phyloP scores from a whole-genome alignment of 2,329 filamentous ascomycete species.

The Trichoderma citrinoviride region DNA sequence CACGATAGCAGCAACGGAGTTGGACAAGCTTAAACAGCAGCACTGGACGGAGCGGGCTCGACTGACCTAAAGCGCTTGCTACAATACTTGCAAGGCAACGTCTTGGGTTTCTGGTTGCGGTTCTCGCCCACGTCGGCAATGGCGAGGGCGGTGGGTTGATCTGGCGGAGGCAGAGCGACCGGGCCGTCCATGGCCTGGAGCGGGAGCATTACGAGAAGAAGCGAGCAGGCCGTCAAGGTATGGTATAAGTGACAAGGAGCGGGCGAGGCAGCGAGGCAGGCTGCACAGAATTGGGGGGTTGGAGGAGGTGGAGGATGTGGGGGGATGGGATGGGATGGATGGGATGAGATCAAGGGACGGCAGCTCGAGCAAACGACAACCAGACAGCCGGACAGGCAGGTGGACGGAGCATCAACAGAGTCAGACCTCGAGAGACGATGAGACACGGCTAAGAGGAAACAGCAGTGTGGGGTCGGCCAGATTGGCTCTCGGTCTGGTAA shows the following conservation, averaged over 20 bases:
- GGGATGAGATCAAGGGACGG: background rate
- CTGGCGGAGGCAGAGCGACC: constrained; percentile 33
- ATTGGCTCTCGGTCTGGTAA: background rate
- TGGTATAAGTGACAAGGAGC: constrained; percentile 12
- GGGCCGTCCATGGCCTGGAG: constrained; percentile 52
- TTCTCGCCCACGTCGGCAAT: constrained; percentile 49
- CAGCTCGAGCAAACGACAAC: constrained; percentile 1
- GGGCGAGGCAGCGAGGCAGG: background rate
- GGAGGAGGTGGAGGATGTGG: constrained; percentile 10
- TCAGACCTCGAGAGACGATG: background rate
- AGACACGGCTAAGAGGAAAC: constrained; percentile 4
- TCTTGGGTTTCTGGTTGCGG: constrained; percentile 60
- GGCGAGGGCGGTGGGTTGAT: constrained; percentile 27
- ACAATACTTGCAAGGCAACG: constrained; percentile 61
- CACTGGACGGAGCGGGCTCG: constrained; percentile 21
- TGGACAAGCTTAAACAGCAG: constrained; percentile 1
- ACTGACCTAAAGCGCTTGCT: constrained; percentile 61
- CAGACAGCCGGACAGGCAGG: no score
- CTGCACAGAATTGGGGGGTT: constrained; percentile 7
- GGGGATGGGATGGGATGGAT: background rate
- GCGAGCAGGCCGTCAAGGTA: constrained; percentile 21
- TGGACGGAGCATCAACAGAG: constrained; percentile 1
- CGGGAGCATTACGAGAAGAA: constrained; percentile 47
- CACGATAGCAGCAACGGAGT: background rate
- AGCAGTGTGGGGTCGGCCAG: constrained; percentile 12